Evolutionary conservation across 164 flowering plant species (phyloP).

Genomic region (Vitis rupestris): DNA sequence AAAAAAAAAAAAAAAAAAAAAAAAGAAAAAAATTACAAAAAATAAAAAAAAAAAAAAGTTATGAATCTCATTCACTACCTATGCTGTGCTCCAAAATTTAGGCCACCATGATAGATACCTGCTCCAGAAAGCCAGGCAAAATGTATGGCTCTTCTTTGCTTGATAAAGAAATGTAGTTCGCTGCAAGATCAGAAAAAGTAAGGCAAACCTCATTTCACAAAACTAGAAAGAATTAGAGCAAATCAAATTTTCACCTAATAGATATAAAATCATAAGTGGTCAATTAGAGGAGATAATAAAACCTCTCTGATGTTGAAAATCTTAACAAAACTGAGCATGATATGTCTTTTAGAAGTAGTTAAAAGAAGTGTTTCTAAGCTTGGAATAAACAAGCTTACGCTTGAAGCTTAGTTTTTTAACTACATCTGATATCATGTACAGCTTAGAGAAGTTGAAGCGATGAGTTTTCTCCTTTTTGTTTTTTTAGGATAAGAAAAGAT

Average conservation of each 20-base stretch:
- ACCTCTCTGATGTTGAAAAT: too few relatives aligned
- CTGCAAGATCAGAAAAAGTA: constrained; percentile 39
- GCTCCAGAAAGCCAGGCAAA: constrained; percentile 99
- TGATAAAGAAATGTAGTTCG: constrained; percentile 93
- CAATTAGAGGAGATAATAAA: background rate
- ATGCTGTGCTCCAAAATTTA: constrained; percentile 89
- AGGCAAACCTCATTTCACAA: background rate
- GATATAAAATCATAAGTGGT: background rate
- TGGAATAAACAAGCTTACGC: too few relatives aligned
- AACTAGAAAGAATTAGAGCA: background rate
- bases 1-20: background rate
- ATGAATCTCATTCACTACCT: constrained; percentile 45
- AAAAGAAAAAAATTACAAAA: background rate
- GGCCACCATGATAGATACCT: constrained; percentile 93
- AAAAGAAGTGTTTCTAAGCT: too few relatives aligned
- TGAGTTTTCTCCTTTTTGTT: too few relatives aligned
- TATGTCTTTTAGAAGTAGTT: too few relatives aligned
- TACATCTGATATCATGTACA: too few relatives aligned
- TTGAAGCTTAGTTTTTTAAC: too few relatives aligned
- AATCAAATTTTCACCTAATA: background rate
- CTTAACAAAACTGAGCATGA: too few relatives aligned
- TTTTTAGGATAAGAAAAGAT: background rate
- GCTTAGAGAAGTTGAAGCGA: too few relatives aligned
- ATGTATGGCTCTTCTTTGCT: constrained; percentile 93
- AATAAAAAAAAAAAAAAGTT: background rate